Base-by-base conservation (phyloP, 768 basidiomycete species). In the Phylloporus arenicola region DNA sequence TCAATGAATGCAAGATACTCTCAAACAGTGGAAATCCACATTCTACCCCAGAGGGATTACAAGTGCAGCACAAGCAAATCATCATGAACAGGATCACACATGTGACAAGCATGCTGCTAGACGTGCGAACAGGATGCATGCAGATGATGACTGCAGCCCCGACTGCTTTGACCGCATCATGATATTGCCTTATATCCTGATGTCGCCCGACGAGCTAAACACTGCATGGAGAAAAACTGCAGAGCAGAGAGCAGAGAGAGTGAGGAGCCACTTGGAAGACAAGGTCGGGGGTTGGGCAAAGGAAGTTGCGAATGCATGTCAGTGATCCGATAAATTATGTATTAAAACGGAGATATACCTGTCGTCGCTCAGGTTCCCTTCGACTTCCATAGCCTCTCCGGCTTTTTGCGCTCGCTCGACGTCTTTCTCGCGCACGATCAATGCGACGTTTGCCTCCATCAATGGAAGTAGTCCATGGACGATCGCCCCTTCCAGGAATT, bases 381-480 rank as follows among this genome's bases (percentile, higher is more conserved):
- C 74, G 1, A 93, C 80, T 2, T 75, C 74, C 51, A 82, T 74
- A 41, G 72, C 71, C 8, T 75, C 75, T 0, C 82, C 78, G 0
- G 93, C 92, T 48, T 79, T 76, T 59, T 81, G 69, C 3, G 80
- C 83, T 12, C 78, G 55, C 2, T 75, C 74, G 1, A 74, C 67
- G 63, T 98, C 95, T 56, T 81, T 78, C 55, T 76, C 74, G 47
- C 92, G 84, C 40, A 79, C 74, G 53, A 77, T 72, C 30, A 97
- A 72, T 3, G 76, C 83, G 35, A 86, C 83, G 3, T 68, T 71
- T 0, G 86, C 75, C 55, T 97, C 90, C 64, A 96, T 77, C 38
- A 97, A 71, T 55, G 84, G 81, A 53, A 94, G 83, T 55, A 86
- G 82, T 17, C 87, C 88, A 72, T 99, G 92, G 9, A 91, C 75